Evolutionary conservation across 2,329 filamentous ascomycete species (phyloP).

Genomic region (Penicillium nordicum): DNA sequence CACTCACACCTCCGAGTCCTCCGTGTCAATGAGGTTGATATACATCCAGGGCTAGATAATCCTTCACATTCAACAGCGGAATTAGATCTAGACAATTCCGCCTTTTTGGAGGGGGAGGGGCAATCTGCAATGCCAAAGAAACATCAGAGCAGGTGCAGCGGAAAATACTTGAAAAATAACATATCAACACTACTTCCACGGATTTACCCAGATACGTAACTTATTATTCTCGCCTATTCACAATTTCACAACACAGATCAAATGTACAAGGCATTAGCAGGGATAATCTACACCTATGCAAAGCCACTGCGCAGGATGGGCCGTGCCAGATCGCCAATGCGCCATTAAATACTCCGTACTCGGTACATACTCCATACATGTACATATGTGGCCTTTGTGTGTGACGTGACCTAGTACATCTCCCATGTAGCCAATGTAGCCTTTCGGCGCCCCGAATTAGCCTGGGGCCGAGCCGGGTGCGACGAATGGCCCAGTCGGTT

Average conservation of each 20-base stretch:
- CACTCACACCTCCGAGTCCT: not conserved
- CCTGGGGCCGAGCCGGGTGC: constrained; percentile 20
- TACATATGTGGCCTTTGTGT: not conserved
- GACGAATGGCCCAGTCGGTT: constrained; percentile 19
- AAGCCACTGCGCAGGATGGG: constrained; percentile 3
- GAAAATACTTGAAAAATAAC: not conserved
- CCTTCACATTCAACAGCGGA: not conserved
- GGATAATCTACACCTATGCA: not conserved
- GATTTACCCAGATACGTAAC: not conserved
- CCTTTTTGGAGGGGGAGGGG: constrained; percentile 5
- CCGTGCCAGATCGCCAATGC: constrained; percentile 10
- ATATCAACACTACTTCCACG: constrained; percentile 2
- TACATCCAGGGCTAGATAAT: not conserved
- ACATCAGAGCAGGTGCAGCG: not conserved
- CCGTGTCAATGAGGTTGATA: not conserved
- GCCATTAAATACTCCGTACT: constrained; percentile 4
- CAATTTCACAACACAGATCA: not conserved
- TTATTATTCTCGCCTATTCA: not conserved
- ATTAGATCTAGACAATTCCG: not conserved
- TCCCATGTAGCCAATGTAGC: not conserved
- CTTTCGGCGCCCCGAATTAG: constrained; percentile 4
- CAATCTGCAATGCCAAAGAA: constrained; percentile 11
- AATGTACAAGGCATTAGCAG: not conserved
- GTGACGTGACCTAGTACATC: not conserved
- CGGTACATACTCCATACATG: not conserved